Evolutionary conservation across 2,329 filamentous ascomycete genomes (phyloP).

Genomic region (Pestalotiopsis sp.): DNA sequence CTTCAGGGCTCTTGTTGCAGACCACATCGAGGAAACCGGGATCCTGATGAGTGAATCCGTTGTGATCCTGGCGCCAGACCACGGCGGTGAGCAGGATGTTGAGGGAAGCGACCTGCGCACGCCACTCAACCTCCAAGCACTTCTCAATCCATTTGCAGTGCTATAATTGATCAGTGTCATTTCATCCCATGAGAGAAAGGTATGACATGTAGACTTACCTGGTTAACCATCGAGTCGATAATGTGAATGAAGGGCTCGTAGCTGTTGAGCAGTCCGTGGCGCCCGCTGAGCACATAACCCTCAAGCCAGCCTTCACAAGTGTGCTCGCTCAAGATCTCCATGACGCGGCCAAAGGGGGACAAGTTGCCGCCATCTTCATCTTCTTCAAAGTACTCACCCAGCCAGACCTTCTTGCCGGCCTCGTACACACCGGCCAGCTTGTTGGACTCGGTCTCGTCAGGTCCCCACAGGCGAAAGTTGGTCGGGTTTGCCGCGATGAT

Average conservation of each 20-base stretch:
- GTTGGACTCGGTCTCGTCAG: constrained; percentile 82
- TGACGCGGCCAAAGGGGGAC: constrained; percentile 68
- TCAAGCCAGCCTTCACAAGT: constrained; percentile 81
- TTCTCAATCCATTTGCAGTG: constrained; percentile 88
- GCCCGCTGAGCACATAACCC: constrained; percentile 75
- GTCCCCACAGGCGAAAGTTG: constrained; percentile 77
- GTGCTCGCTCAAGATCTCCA: constrained; percentile 85
- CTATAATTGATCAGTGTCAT: constrained; percentile 30
- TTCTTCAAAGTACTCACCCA: constrained; percentile 78
- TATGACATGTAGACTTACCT: constrained; percentile 40
- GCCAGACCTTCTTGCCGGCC: constrained; percentile 78
- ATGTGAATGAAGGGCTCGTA: constrained; percentile 85
- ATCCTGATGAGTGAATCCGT: constrained; percentile 82
- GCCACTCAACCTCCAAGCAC: constrained; percentile 78
- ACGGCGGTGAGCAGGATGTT: constrained; percentile 81
- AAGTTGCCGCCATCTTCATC: constrained; percentile 77
- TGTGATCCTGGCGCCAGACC: constrained; percentile 83
- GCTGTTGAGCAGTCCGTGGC: constrained; percentile 77
- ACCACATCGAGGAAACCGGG: constrained; percentile 81
- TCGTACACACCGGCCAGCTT: constrained; percentile 74
- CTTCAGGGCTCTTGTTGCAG: constrained; percentile 78
- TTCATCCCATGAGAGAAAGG: not conserved
- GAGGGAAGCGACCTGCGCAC: constrained; percentile 71
- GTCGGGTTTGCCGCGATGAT: constrained; percentile 65
- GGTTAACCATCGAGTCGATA: constrained; percentile 85